These are phyloP conservation scores for Gossypium gossypioides DNA, from an alignment of 441 rosid species.

Conservation along the genomic window DNA sequence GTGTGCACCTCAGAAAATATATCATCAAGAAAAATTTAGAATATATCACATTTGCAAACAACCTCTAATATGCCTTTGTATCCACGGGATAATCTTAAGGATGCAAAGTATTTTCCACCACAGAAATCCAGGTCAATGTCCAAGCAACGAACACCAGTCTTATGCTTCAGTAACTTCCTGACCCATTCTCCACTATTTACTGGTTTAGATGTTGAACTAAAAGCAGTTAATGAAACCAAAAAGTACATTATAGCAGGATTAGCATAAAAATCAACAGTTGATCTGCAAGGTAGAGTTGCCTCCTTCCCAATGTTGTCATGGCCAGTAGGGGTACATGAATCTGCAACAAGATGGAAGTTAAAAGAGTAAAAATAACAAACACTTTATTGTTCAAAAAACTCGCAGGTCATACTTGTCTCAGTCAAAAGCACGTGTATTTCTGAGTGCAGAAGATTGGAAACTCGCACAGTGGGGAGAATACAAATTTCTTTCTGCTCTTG, in stretches of 20 bases:
- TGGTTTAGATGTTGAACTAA: conserved; percentile 65
- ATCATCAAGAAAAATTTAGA: conserved; percentile 5
- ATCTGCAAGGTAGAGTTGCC: conserved; percentile 66
- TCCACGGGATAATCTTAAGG: conserved; percentile 77
- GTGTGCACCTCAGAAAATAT: not conserved
- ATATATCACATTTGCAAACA: conserved; percentile 14
- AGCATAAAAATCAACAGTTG: conserved; percentile 70
- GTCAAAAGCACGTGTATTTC: conserved; percentile 63
- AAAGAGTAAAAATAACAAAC: conserved; percentile 1
- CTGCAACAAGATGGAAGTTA: conserved; percentile 42
- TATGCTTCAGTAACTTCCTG: conserved; percentile 62
- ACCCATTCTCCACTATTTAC: conserved; percentile 84
- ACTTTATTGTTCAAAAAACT: conserved; percentile 9
- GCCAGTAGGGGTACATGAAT: conserved; percentile 26
- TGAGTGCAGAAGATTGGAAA: conserved; percentile 62
- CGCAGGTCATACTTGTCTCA: conserved; percentile 57
- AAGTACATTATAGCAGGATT: conserved; percentile 69
- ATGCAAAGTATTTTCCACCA: conserved; percentile 72
- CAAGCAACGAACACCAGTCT: conserved; percentile 42
- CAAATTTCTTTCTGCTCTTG: conserved; percentile 83
- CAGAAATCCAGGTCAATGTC: conserved; percentile 81
- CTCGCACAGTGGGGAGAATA: conserved; percentile 81
- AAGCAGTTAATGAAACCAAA: conserved; percentile 53
- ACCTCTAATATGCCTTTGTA: conserved; percentile 86
- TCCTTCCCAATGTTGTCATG: conserved; percentile 52